These are phyloP conservation scores for Cladophialophora carrionii DNA, from an alignment of 2,329 filamentous ascomycete genomes.

Conservation along the genomic window DNA sequence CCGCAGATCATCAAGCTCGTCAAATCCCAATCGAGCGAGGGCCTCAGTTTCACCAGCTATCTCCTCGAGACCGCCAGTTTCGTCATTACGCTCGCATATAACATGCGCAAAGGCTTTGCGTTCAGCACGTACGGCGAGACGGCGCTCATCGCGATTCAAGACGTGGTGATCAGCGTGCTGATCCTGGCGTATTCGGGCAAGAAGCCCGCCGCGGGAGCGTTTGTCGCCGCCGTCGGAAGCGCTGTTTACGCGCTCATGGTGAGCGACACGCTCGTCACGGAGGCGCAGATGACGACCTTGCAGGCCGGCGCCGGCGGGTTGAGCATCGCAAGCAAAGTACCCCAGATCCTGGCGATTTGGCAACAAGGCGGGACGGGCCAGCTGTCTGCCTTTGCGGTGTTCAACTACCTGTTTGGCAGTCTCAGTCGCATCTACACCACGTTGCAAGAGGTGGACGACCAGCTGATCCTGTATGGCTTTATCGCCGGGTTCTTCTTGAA, in stretches of 20 bases:
- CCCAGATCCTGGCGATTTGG: conserved; percentile 88
- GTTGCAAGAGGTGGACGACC: conserved; percentile 94
- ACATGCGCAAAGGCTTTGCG: conserved; percentile 84
- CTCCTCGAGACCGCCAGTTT: conserved; percentile 87
- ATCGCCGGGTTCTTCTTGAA: conserved; percentile 90
- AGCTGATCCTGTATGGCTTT: conserved; percentile 93
- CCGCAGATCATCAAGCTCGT: conserved; percentile 95
- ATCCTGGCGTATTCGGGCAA: conserved; percentile 82
- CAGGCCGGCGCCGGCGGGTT: conserved; percentile 83
- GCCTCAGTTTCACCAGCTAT: conserved; percentile 88
- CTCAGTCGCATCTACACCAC: conserved; percentile 97
- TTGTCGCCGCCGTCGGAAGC: conserved; percentile 75
- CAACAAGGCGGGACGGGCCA: conserved; percentile 87
- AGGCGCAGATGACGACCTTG: conserved; percentile 69
- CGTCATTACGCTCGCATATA: conserved; percentile 89
- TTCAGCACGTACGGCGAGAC: conserved; percentile 98
- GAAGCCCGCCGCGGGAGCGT: conserved; percentile 69
- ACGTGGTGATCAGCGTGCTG: conserved; percentile 83
- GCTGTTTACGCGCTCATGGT: conserved; percentile 72
- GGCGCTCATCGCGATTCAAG: conserved; percentile 86
- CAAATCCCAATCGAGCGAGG: conserved; percentile 75
- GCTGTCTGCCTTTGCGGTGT: conserved; percentile 94
- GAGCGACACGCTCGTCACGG: conserved; percentile 64
- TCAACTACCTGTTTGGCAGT: conserved; percentile 95
- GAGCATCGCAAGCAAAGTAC: conserved; percentile 86